Percentiles rank a stretch among this genome's conserved stretches.
Conservation (phyloP, 257 asterid species). For the Paulownia fortunei region DNA sequence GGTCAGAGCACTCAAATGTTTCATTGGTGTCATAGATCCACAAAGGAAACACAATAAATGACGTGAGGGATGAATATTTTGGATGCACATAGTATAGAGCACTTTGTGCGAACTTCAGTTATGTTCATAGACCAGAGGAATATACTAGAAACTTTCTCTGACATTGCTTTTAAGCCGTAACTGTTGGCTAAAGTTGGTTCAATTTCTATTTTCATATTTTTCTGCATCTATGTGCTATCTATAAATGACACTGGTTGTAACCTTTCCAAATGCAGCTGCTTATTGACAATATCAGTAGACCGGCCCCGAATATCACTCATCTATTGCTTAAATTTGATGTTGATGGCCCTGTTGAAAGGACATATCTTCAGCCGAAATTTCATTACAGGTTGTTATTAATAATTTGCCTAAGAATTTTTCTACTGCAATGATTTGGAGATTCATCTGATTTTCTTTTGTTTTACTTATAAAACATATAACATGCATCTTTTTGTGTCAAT, state of each 20-base stretch:
- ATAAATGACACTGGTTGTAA: neutral
- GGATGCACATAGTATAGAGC: neutral
- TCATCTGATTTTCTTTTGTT: slow-evolving; percentile 31
- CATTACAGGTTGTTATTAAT: slow-evolving; percentile 73
- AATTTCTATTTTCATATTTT: neutral
- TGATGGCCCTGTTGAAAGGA: slow-evolving; percentile 79
- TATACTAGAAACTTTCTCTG: neutral
- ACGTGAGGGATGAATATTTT: neutral
- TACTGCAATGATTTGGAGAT: slow-evolving; percentile 16
- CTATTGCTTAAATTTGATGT: slow-evolving; percentile 90
- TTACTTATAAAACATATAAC: slow-evolving; percentile 11
- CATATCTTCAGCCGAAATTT: slow-evolving; percentile 87
- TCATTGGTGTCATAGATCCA: neutral
- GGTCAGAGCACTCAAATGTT: neutral
- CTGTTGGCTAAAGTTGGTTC: slow-evolving; percentile 3
- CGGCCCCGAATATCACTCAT: slow-evolving; percentile 90
- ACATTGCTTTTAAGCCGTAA: neutral
- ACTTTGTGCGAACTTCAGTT: slow-evolving; percentile 7
- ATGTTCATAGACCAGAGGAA: slow-evolving; percentile 12
- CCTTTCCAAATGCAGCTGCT: slow-evolving; percentile 70
- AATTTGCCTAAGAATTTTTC: neutral
- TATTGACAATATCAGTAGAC: slow-evolving; percentile 81
- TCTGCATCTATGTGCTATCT: slow-evolving; percentile 25
- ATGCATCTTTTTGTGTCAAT: slow-evolving; percentile 23
- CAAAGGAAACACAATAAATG: neutral